Percentiles rank a stretch among this genome's conserved stretches.
phyloP scores from a whole-genome alignment of 1,139 yeast species.

The Zygosaccharomyces sapae region DNA sequence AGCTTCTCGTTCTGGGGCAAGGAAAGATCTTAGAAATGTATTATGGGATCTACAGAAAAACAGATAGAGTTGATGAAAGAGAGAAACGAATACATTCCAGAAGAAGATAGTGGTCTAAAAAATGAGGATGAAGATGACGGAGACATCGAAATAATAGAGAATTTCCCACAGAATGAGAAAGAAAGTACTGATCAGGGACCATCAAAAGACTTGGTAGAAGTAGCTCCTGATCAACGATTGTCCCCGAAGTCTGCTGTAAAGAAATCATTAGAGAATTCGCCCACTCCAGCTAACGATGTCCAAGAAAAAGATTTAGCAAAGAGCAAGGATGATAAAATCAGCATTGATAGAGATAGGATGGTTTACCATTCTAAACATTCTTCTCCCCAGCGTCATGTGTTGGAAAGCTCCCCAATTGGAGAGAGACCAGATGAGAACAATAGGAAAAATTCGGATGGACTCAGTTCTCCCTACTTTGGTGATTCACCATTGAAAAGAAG shows the following conservation, averaged over 20 bases:
- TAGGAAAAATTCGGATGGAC: constrained; percentile 2
- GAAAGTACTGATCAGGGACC: not conserved
- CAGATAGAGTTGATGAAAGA: constrained; percentile 37
- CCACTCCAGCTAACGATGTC: not conserved
- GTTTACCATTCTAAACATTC: not conserved
- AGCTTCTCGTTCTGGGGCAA: constrained; percentile 38
- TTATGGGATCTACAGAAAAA: constrained; percentile 38
- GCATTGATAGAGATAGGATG: not conserved
- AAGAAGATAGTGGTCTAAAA: constrained; percentile 16
- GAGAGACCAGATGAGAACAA: not conserved
- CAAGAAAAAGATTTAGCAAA: not conserved
- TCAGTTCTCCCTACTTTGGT: constrained; percentile 20
- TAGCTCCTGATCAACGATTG: not conserved
- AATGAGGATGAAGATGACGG: constrained; percentile 31
- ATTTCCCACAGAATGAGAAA: constrained; percentile 9
- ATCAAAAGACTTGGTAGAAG: not conserved
- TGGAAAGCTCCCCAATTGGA: constrained; percentile 20
- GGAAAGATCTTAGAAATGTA: constrained; percentile 38
- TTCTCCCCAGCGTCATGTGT: constrained; percentile 9
- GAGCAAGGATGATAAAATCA: not conserved
- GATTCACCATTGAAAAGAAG: constrained; percentile 13
- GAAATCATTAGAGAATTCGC: not conserved
- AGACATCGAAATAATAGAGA: constrained; percentile 34
- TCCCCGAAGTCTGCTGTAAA: not conserved
- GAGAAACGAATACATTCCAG: constrained; percentile 16